Conservation (phyloP, 805 yeast species). For the Zygosaccharomyces lentus region DNA sequence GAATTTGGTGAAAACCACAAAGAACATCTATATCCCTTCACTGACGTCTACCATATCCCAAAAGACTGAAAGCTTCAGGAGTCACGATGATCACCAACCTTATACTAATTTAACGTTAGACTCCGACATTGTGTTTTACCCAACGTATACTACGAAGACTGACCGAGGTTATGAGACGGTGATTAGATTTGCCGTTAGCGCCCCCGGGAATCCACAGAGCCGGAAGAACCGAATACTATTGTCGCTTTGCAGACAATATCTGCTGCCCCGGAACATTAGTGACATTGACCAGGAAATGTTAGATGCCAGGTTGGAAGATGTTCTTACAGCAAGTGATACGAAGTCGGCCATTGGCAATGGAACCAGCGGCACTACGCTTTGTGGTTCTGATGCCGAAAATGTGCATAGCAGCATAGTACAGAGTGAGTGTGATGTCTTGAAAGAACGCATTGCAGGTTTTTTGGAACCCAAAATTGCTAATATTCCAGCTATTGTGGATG, state of each 20-base stretch:
- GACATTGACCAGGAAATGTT: conserved; percentile 3
- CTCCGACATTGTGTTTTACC: conserved; percentile 57
- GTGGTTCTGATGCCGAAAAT: background rate
- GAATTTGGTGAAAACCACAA: conserved; percentile 51
- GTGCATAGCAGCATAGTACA: conserved; percentile 3
- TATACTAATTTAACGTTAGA: conserved; percentile 45
- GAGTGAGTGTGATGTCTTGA: conserved; percentile 46
- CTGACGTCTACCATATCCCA: conserved; percentile 46
- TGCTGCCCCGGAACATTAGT: conserved; percentile 15
- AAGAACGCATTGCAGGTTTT: conserved; percentile 64
- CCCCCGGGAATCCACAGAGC: conserved; percentile 60
- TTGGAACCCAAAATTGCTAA: conserved; percentile 62
- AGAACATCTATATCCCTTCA: conserved; percentile 54
- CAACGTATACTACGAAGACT: conserved; percentile 46
- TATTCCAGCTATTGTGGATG: conserved; percentile 48
- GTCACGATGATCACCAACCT: conserved; percentile 21
- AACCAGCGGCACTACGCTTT: conserved; percentile 4
- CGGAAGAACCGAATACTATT: conserved; percentile 68
- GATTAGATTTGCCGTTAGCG: conserved; percentile 64
- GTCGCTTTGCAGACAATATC: conserved; percentile 59
- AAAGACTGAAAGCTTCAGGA: conserved; percentile 43
- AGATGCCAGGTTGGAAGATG: conserved; percentile 9
- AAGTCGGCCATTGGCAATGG: conserved; percentile 12
- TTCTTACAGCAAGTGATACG: conserved; percentile 9
- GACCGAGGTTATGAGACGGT: conserved; percentile 46